Conservation (phyloP, 306 rosid species). For the Fragaria ananassa region DNA sequence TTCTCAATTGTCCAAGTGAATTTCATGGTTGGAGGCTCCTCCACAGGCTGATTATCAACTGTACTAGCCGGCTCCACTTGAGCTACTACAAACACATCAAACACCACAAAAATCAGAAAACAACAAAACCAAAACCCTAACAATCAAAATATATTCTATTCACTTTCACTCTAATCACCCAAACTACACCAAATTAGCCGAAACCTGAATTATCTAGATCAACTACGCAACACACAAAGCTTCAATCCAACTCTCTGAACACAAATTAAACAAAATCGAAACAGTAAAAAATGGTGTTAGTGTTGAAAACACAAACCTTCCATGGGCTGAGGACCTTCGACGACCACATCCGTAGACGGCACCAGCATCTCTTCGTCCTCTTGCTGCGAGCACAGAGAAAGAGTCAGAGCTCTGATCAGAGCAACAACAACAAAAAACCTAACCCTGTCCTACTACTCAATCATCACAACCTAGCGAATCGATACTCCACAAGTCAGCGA, state of each 20-base stretch:
- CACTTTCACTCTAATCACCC: not conserved
- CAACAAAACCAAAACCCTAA: constrained; percentile 20
- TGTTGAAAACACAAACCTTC: constrained; percentile 37
- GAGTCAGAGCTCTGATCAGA: constrained; percentile 39
- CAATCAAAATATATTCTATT: constrained; percentile 1
- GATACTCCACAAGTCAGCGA: constrained; percentile 11
- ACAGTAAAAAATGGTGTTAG: not conserved
- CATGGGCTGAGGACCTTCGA: constrained; percentile 64
- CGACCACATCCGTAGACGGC: constrained; percentile 51
- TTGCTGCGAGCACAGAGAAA: constrained; percentile 38
- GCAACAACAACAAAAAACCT: constrained; percentile 22
- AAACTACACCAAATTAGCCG: not conserved
- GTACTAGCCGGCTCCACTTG: constrained; percentile 47
- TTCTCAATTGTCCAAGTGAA: constrained; percentile 71
- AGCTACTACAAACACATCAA: constrained; percentile 30
- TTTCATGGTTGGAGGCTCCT: constrained; percentile 57
- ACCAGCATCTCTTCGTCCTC: constrained; percentile 63
- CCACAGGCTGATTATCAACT: constrained; percentile 49
- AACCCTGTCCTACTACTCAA: constrained; percentile 32
- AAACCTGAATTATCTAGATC: constrained; percentile 13
- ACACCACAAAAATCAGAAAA: constrained; percentile 4
- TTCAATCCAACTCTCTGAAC: constrained; percentile 2
- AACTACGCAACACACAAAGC: constrained; percentile 16
- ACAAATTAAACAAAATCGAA: constrained; percentile 13
- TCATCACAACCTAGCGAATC: constrained; percentile 41